These are phyloP conservation scores for Pseudozyma hubeiensis DNA, from an alignment of 1,284 basidiomycete genomes.

Conservation along the genomic window DNA sequence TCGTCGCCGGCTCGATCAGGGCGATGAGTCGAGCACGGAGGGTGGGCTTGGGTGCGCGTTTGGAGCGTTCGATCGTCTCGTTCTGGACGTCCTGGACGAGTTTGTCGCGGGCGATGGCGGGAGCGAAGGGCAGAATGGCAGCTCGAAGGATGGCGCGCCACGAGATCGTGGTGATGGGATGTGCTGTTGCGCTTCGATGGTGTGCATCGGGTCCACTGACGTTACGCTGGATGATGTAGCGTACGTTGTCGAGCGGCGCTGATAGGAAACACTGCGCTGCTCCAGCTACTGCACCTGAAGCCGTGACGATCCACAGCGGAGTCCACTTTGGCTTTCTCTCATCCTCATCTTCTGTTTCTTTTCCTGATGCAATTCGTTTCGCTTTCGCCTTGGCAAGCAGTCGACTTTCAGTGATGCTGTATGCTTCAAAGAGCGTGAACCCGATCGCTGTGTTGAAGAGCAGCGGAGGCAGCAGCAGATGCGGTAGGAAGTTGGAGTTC, in stretches of 20 bases:
- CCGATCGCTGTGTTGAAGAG: constrained; percentile 68
- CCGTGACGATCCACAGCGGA: constrained; percentile 58
- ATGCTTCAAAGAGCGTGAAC: constrained; percentile 68
- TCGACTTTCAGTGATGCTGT: constrained; percentile 58
- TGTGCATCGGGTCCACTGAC: constrained; percentile 21
- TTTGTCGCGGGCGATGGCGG: constrained; percentile 39
- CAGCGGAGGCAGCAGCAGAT: constrained; percentile 66
- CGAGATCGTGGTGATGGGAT: constrained; percentile 42
- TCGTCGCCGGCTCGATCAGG: constrained; percentile 28
- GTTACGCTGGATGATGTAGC: constrained; percentile 66
- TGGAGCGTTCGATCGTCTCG: constrained; percentile 40
- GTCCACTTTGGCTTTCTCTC: constrained; percentile 43
- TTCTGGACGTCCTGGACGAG: constrained; percentile 54
- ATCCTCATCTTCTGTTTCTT: not conserved
- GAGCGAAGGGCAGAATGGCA: constrained; percentile 65
- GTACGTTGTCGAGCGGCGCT: constrained; percentile 70
- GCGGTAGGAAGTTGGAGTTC: constrained; percentile 50
- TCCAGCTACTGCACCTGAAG: constrained; percentile 68
- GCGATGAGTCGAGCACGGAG: constrained; percentile 24
- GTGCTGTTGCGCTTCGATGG: not conserved
- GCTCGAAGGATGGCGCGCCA: constrained; percentile 65
- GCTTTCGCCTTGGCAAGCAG: constrained; percentile 28
- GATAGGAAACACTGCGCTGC: constrained; percentile 70
- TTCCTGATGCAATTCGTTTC: not conserved
- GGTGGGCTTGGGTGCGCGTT: constrained; percentile 21